These are phyloP conservation scores for Oryza meridionalis DNA, from an alignment of 176 grass and related monocot genomes.

Conservation along the genomic window DNA sequence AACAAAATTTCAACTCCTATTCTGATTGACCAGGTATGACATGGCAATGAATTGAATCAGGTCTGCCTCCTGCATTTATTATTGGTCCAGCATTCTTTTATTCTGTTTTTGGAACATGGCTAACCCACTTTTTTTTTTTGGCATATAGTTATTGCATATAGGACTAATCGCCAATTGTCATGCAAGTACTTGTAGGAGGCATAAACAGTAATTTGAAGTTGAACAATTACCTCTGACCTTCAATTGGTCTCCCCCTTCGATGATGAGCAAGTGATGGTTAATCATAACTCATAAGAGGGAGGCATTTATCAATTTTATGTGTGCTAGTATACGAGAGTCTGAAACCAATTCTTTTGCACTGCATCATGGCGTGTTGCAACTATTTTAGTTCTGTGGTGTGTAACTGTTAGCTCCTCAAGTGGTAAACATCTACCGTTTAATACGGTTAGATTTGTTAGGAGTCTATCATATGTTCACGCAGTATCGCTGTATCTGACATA, in stretches of 20 bases:
- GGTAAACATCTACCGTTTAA: not conserved
- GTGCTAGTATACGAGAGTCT: not conserved
- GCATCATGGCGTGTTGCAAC: not conserved
- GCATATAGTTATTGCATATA: not conserved
- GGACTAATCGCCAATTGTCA: not conserved
- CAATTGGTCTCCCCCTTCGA: not conserved
- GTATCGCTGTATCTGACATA: conserved; percentile 16
- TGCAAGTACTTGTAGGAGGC: not conserved
- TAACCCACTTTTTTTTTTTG: not conserved
- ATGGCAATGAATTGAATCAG: not conserved
- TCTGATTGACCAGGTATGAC: conserved; percentile 93
- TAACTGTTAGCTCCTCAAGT: conserved; percentile 11
- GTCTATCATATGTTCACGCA: conserved; percentile 14
- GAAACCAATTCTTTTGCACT: not conserved
- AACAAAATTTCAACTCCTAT: conserved; percentile 68
- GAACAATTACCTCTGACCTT: conserved; percentile 7
- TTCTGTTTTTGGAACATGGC: not conserved
- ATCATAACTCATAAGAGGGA: not conserved
- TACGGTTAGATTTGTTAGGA: not conserved
- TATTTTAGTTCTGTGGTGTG: conserved; percentile 16
- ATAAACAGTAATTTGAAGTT: not conserved
- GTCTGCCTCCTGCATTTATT: not conserved
- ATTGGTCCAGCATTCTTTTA: not conserved
- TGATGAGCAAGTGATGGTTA: conserved; percentile 17
- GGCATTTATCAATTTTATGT: not conserved